Evolutionary conservation across 2,329 filamentous ascomycete genomes (phyloP), one percentile per base, ranked within the genome.

Genomic region (Neobulgaria alba): DNA sequence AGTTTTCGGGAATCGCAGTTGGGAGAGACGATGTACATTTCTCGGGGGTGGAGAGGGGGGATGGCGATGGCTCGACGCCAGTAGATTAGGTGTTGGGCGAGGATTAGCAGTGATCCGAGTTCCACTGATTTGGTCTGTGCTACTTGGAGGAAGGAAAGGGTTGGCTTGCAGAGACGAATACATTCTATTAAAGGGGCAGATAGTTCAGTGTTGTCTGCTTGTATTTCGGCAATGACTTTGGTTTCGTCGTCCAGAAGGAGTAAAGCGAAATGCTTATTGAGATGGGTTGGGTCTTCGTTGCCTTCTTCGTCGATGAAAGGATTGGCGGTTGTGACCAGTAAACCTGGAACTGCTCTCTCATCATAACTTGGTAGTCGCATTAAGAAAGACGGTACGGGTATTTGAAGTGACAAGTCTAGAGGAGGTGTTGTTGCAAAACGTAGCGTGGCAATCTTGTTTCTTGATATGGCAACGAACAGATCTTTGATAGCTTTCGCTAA

Each of bases 61-160:
- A 96, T 90, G 12, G 90, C 83, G 45, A 93, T 85, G 34, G 90
- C 92, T 42, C 89, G 82, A 17, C 92, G 81, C 89, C 90, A 96
- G 65, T 93, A 94, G 46, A 96, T 88, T 48, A 98, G 82, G 65
- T 96, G 92, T 43, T 86, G 84, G 8, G 89, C 88, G 47, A 94
- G 85, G 52, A 86, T 82, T 48, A 90, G 82, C 48, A 96, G 82
- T 52, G 94, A 85, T 21, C 77, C 72, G 1, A 92, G 71, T 3
- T 83, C 79, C 38, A 96, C 81, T 15, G 80, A 75, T 38, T 83
- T 77, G 50, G 73, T 76, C 50, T 80, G 75, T 12, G 81, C 77
- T 39, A 87, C 76, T 59, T 89, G 85, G 41, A 77, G 66, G 58
- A 83, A 79, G 65, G 79, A 82, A 49, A 77, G 65, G 9, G 75